phyloP scores from a whole-genome alignment of 306 rosid genomes.

The Pyrus betulifolia region DNA sequence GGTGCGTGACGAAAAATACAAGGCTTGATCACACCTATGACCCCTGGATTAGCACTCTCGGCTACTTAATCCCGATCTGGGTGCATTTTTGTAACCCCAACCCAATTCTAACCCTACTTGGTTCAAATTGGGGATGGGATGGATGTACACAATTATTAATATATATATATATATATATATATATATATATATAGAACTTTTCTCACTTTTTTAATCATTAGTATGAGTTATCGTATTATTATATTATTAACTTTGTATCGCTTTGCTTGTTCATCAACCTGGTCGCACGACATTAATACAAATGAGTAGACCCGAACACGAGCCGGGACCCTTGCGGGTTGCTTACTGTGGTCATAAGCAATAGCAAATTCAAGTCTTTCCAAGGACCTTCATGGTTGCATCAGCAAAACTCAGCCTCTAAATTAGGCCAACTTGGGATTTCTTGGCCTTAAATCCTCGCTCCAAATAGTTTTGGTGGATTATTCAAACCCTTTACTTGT shows the following conservation, averaged over 20 bases:
- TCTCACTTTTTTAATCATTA: not conserved
- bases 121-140: not conserved
- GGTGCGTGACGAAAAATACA: not conserved
- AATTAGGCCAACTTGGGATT: not conserved
- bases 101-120: not conserved
- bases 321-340: not conserved
- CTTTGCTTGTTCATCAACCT: not conserved
- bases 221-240: too few species aligned
- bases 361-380: not conserved
- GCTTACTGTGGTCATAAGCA: not conserved
- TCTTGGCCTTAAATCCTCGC: not conserved
- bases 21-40: not conserved
- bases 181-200: too few species aligned
- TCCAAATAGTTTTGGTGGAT: not conserved
- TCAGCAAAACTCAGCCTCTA: not conserved
- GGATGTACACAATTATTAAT: not conserved
- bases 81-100: not conserved
- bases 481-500: conserved; percentile 7
- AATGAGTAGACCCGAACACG: not conserved
- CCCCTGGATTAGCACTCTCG: not conserved
- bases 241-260: not conserved
- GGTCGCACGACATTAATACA: not conserved
- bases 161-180: too few species aligned
- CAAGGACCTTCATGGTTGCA: not conserved
- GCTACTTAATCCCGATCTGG: not conserved